phyloP scores from a whole-genome alignment of 148 eudicot genomes.

The Polygonum maritimum region DNA sequence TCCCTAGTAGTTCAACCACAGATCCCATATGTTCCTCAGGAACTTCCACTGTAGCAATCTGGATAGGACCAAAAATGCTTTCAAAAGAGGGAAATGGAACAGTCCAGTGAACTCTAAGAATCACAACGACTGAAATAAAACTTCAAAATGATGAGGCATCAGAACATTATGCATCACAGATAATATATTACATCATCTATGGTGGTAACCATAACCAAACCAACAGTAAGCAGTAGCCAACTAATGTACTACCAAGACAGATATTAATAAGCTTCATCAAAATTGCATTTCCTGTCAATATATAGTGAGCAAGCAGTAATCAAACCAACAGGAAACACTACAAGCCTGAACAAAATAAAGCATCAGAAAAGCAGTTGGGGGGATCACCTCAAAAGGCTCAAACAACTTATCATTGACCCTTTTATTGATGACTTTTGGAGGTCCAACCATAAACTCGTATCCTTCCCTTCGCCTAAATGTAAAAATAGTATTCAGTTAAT shows the following conservation, averaged over 20 bases:
- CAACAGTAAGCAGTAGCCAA: too few species aligned
- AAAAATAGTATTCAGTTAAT: not conserved
- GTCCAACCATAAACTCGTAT: conserved; percentile 98
- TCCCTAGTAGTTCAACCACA: conserved; percentile 94
- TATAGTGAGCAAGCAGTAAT: not conserved
- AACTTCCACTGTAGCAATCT: conserved; percentile 95
- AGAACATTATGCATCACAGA: not conserved
- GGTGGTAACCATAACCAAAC: too few species aligned
- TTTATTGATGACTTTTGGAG: conserved; percentile 94
- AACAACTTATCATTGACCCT: conserved; percentile 58
- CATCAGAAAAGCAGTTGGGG: not conserved
- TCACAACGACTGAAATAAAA: not conserved
- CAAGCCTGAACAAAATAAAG: not conserved
- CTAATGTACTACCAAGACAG: not conserved
- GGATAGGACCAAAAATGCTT: conserved; percentile 10
- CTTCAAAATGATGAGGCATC: not conserved
- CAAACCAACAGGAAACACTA: not conserved
- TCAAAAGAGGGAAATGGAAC: not conserved
- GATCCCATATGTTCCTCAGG: conserved; percentile 88
- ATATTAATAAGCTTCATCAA: not conserved
- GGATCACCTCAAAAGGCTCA: conserved; percentile 88
- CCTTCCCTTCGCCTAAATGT: conserved; percentile 88
- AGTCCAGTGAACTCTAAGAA: not conserved
- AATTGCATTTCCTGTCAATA: not conserved
- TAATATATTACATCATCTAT: not conserved